Evolutionary conservation across 1,284 basidiomycete genomes (phyloP), one percentile per base, ranked within the genome.

Genomic region (Peniophora sp.): DNA sequence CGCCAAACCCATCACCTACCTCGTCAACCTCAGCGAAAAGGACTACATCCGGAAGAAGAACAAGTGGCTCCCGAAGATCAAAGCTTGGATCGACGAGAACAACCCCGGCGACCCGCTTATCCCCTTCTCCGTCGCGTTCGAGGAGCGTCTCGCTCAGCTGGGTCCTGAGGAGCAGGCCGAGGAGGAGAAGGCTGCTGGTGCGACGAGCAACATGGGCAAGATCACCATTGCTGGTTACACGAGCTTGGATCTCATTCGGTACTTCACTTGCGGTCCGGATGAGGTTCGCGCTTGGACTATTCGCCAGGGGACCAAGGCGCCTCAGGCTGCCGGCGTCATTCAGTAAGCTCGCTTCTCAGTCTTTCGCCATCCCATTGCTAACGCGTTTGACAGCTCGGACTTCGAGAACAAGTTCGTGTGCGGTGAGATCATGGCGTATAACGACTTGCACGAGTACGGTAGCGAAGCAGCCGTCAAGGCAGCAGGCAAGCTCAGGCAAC

Each of bases 391-490:
- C 58, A 88, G 85, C 73, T 84, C 91, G 44, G 93, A 96, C 70
- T 96, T 96, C 65, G 91, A 98, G 74, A 91, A 96, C 69, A 97
- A 97, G 73, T 98, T 99, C 62, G 91, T 99, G n/a, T 99, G 96
- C 62, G 97, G 96, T 70, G 96, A 99, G 71, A 97, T 99, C 65
- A 97, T 98, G 92, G 65, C 84, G 3, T 97, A 86, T 63, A 83
- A 85, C 0, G 97, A 98, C 65, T 75, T 99, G 57, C 89, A 89
- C 65, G 93, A 97, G 69, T 75, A 94, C 61, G 96, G 94, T 14
- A 88, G 84, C 56, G 97, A 99, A 74, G 59, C 80, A 2, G 84
- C 87, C 11, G 94, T 97, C 65, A 98, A 98, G 72, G 92, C 95
- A 39, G 93, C 89, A 19, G 97, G 97, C 43, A 98, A 97, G 71